These are phyloP conservation scores for Aurinia saxatilis DNA, from an alignment of 345 rosid species.

Conservation along the genomic window DNA sequence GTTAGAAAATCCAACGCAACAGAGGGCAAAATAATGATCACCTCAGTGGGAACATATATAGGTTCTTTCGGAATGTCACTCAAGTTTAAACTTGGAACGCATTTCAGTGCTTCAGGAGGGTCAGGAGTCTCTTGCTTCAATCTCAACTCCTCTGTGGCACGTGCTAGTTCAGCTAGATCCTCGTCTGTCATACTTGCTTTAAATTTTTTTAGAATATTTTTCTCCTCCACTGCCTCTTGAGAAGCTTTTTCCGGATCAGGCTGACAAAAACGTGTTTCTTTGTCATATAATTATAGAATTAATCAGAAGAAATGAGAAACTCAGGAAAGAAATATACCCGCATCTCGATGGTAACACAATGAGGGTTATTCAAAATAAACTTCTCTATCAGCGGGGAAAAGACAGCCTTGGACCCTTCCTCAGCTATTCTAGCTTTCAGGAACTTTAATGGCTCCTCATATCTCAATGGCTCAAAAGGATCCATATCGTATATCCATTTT, in stretches of 20 bases:
- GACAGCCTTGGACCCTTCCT: conserved; percentile 89
- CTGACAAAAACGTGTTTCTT: conserved; percentile 34
- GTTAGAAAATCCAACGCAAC: conserved; percentile 2
- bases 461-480: conserved; percentile 93
- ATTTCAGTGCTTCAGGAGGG: conserved; percentile 80
- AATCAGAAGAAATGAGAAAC: not conserved
- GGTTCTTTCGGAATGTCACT: conserved; percentile 93
- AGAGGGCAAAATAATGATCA: conserved; percentile 22
- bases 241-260: conserved; percentile 92
- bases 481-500: conserved; percentile 97
- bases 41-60: conserved; percentile 67
- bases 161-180: conserved; percentile 87
- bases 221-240: conserved; percentile 77
- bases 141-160: conserved; percentile 76
- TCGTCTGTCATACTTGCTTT: conserved; percentile 86
- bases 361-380: conserved; percentile 71
- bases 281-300: conserved; percentile 11
- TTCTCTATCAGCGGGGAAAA: conserved; percentile 90
- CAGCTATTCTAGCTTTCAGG: conserved; percentile 73
- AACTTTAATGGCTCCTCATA: conserved; percentile 75
- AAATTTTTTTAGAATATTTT: conserved; percentile 53
- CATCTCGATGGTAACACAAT: conserved; percentile 89
- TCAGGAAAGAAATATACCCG: conserved; percentile 43
- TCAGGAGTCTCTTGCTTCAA: conserved; percentile 95
- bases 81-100: conserved; percentile 74